Conservation (phyloP, 2,329 filamentous ascomycete species). For the Scopulariopsis brevicaulis region DNA sequence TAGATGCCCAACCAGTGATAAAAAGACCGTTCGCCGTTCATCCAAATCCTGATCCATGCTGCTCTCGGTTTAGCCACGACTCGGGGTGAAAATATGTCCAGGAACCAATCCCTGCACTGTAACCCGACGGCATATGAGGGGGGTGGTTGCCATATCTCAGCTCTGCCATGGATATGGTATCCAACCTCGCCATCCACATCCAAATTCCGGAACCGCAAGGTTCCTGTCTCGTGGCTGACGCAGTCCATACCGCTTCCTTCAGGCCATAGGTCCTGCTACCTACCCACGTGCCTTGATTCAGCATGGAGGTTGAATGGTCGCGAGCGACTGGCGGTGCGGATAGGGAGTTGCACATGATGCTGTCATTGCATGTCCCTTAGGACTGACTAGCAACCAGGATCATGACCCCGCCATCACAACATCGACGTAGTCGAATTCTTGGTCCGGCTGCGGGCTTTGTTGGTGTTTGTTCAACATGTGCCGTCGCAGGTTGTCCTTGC, state of each 20-base stretch:
- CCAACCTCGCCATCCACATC: too few relatives aligned
- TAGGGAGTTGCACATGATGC: background rate
- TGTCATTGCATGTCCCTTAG: background rate
- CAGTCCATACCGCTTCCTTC: too few relatives aligned
- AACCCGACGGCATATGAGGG: too few relatives aligned
- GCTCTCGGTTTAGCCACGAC: background rate
- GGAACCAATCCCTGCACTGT: background rate
- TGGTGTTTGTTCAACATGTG: conserved; percentile 51
- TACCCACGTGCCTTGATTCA: background rate
- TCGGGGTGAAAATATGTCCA: background rate
- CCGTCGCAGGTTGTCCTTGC: conserved; percentile 52
- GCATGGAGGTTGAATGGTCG: background rate
- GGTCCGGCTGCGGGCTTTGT: conserved; percentile 8
- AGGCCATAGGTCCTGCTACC: too few relatives aligned
- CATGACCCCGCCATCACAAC: conserved; percentile 3
- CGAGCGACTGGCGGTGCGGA: background rate
- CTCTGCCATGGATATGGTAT: too few relatives aligned
- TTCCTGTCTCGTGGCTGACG: too few relatives aligned
- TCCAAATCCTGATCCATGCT: background rate
- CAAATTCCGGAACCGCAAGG: too few relatives aligned
- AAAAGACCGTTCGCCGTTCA: background rate
- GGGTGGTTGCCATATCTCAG: too few relatives aligned
- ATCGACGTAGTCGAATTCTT: conserved; percentile 12
- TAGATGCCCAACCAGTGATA: background rate
- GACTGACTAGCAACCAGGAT: background rate